Evolutionary conservation across 257 asterid species (phyloP).

Genomic region (Solanum tarapatanum): DNA sequence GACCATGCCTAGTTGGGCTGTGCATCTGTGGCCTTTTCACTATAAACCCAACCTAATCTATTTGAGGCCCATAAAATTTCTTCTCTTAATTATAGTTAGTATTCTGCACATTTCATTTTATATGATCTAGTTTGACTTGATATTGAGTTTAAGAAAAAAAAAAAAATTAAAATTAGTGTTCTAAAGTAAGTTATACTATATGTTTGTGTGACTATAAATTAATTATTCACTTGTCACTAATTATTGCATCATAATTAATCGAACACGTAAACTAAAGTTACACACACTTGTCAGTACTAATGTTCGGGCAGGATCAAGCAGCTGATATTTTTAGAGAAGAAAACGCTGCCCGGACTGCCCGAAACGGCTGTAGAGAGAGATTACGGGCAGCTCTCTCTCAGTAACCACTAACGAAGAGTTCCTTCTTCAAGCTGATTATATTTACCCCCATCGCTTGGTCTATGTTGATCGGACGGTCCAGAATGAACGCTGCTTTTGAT

Average conservation of each 20-base stretch:
- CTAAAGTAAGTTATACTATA: no score
- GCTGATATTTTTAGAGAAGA: background rate
- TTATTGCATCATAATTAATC: background rate
- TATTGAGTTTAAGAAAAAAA: no score
- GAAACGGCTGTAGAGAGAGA: background rate
- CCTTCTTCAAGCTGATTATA: background rate
- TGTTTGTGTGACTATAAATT: background rate
- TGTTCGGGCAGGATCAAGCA: background rate
- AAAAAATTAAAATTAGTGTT: no score
- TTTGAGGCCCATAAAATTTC: background rate
- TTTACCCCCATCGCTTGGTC: background rate
- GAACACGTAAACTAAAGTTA: background rate
- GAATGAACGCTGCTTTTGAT: background rate
- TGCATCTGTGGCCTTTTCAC: background rate
- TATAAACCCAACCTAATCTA: background rate
- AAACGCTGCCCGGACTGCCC: background rate
- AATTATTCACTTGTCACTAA: background rate
- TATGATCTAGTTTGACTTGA: no score
- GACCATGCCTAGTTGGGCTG: background rate
- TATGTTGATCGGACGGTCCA: background rate
- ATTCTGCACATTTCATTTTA: no score
- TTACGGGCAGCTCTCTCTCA: background rate
- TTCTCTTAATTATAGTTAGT: background rate
- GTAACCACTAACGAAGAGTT: background rate
- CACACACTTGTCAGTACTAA: background rate